phyloP scores from a whole-genome alignment of 805 yeast genomes.

The Brettanomyces naardenensis region DNA sequence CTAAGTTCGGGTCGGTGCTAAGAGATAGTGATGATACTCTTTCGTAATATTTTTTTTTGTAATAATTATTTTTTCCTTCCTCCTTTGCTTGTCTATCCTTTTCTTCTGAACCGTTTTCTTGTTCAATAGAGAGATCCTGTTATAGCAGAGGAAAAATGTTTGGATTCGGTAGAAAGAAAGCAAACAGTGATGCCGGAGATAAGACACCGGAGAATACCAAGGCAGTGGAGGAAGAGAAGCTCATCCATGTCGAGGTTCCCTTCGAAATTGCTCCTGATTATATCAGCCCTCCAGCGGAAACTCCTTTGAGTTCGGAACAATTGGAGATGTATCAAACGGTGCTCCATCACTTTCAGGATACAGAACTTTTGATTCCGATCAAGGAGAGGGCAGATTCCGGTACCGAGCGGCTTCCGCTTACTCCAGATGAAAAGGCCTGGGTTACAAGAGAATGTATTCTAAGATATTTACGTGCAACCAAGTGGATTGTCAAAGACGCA shows the following conservation, averaged over 20 bases:
- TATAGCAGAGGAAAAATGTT: conserved; percentile 15
- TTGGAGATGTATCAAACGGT: conserved; percentile 54
- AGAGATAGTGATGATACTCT: too few species aligned
- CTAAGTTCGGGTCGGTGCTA: too few species aligned
- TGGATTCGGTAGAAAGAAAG: conserved; percentile 22
- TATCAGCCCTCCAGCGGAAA: conserved; percentile 43
- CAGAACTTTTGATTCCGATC: conserved; percentile 41
- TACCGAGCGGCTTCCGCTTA: conserved; percentile 29
- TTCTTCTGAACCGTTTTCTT: too few species aligned
- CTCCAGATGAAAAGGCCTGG: conserved; percentile 75
- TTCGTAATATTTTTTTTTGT: too few species aligned
- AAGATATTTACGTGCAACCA: conserved; percentile 88
- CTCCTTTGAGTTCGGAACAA: conserved; percentile 45
- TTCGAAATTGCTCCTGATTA: conserved; percentile 46
- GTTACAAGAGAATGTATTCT: conserved; percentile 84
- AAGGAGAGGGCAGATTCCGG: conserved; percentile 33
- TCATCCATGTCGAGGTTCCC: conserved; percentile 34
- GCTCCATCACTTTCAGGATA: conserved; percentile 49
- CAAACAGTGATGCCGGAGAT: conserved; percentile 1
- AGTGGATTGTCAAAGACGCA: conserved; percentile 73
- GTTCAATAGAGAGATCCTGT: too few species aligned
- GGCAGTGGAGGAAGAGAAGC: conserved; percentile 7
- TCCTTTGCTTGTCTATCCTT: too few species aligned
- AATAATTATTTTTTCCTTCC: too few species aligned
- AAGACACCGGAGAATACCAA: not conserved